Conservation (phyloP, 2,329 filamentous ascomycete species). For the Ascosphaera apis region DNA sequence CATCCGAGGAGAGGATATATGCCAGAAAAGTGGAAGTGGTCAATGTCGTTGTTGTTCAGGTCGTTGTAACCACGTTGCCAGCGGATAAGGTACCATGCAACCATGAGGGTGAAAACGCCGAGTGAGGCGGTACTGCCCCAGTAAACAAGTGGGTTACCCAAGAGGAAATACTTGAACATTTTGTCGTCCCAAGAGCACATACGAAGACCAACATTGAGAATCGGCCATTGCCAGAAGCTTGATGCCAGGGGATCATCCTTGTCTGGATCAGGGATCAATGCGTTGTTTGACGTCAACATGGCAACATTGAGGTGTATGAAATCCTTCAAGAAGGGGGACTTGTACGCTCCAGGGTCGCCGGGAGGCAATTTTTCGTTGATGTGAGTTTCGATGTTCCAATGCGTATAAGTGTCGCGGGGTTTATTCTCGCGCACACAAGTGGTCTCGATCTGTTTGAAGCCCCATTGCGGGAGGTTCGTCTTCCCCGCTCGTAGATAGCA, state of each 20-base stretch:
- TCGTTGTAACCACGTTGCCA: conserved; percentile 92
- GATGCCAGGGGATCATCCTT: conserved; percentile 98
- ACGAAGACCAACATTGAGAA: conserved; percentile 80
- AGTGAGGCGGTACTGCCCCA: conserved; percentile 76
- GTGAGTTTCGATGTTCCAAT: conserved; percentile 80
- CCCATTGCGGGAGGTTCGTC: conserved; percentile 93
- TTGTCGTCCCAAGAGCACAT: conserved; percentile 98
- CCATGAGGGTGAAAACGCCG: conserved; percentile 44
- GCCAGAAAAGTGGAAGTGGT: conserved; percentile 84
- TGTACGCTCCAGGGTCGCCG: conserved; percentile 75
- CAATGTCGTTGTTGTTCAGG: conserved; percentile 55
- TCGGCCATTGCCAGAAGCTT: conserved; percentile 95
- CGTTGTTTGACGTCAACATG: conserved; percentile 99
- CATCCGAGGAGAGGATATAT: conserved; percentile 82
- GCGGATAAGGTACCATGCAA: conserved; percentile 68
- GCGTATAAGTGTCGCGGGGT: conserved; percentile 77
- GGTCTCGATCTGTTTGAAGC: conserved; percentile 98
- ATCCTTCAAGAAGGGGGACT: conserved; percentile 90
- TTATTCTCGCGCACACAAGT: conserved; percentile 88
- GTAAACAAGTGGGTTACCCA: conserved; percentile 90
- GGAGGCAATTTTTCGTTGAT: conserved; percentile 39
- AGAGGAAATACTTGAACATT: conserved; percentile 92
- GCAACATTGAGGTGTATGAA: conserved; percentile 96
- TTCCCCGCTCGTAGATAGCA: conserved; percentile 94
- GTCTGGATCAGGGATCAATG: conserved; percentile 86